Conservation (phyloP, 208 protist genomes). For the Acanthamoeba healyi region DNA sequence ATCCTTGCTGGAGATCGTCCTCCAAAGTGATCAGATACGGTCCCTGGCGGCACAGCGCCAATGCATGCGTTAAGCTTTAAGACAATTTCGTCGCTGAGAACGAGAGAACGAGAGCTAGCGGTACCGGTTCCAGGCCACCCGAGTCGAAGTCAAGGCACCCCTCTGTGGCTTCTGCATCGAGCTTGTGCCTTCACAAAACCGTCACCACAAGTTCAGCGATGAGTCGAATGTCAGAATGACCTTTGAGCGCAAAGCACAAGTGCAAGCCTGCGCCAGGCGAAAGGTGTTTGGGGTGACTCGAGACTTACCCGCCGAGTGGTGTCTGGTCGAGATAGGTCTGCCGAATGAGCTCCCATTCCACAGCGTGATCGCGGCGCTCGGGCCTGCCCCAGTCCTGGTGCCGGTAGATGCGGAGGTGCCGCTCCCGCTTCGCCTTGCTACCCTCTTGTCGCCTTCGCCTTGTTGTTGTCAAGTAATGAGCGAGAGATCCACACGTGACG, state of each 20-base stretch:
- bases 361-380: not conserved
- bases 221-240: no score
- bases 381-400: not conserved
- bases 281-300: not conserved
- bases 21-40: not conserved
- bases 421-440: not conserved
- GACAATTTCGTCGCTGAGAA: not conserved
- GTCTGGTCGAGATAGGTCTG: constrained; percentile 8
- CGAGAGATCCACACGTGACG: not conserved
- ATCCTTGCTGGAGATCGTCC: not conserved
- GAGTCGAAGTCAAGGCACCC: not conserved
- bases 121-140: not conserved
- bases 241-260: no score
- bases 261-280: not conserved
- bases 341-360: not conserved
- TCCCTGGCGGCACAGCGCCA: not conserved
- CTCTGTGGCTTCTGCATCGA: not conserved
- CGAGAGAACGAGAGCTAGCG: not conserved
- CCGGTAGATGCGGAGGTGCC: not conserved
- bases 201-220: no score
- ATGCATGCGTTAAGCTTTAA: no score
- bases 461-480: no score
- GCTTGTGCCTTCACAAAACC: not conserved
- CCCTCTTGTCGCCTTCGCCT: not conserved
- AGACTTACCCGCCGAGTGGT: not conserved